Evolutionary conservation across 495 filamentous ascomycete genomes (phyloP), one percentile per base, ranked within the genome.

Genomic region (Penicillium lagena): DNA sequence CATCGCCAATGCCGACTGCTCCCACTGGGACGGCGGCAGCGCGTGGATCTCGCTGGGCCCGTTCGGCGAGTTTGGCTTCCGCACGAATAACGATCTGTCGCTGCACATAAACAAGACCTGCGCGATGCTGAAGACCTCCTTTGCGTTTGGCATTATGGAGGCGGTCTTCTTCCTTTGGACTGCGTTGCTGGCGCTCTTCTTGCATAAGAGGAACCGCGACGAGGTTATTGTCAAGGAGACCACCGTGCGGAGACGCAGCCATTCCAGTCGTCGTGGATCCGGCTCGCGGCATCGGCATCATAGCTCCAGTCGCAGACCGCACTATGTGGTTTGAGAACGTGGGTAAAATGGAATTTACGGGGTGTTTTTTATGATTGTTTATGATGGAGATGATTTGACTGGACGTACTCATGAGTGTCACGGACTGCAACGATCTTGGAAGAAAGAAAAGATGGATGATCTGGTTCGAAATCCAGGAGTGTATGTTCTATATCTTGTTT

Each of bases 131-230:
- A 95, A 96, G 78, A 82, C 90, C 1, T 74, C 69, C 49, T 96
- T 86, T 50, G 90, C 87, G 2, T 77, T 96, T 46, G 90, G 79
- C 1, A 95, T 96, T 55, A 91, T 95, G 81, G 88, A 93, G 54
- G 68, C 68, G 41, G 66, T 94, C 29, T 87, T 91, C 64, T 96
- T 95, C 63, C 79, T 83, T 56, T 67, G 87, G 56, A 91, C 89
- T 1, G 71, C 70, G 27, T 56, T 85, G 9, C 51, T 85, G 13
- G 81, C 85, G 4, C 68, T 80, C 34, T 71, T 69, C 37, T 63
- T 86, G 40, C 76, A 85, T 43, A 66, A 64, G 10, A 40, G 56
- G 29, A 43, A 62, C 7, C 40, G 51, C 1, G 60, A 66, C 10
- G 56, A 62, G 29, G 62, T 71, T 22, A 6, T 22, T 30, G 70